These are phyloP conservation scores for Irpex sp. DNA, from an alignment of 1,284 basidiomycete genomes.

Conservation along the genomic window DNA sequence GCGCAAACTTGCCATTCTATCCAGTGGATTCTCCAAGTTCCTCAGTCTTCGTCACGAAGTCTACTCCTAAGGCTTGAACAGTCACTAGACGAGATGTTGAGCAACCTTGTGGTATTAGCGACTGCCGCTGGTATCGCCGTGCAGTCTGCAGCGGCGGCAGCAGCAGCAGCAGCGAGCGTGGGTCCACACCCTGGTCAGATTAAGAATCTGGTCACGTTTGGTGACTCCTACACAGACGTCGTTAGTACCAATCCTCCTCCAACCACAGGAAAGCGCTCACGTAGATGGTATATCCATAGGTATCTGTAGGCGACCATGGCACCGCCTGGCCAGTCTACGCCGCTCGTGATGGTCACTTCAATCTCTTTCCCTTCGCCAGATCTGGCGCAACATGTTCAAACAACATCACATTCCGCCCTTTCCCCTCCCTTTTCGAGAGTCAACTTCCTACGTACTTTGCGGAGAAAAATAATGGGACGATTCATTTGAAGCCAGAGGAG, in stretches of 20 bases:
- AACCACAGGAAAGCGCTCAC: neutral
- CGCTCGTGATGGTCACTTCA: slow-evolving; percentile 32
- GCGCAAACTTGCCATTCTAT: neutral
- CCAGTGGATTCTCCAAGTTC: too few relatives aligned
- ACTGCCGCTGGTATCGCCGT: too few relatives aligned
- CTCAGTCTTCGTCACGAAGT: too few relatives aligned
- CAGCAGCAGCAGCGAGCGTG: neutral
- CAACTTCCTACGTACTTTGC: slow-evolving; percentile 36
- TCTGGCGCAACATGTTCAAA: slow-evolving; percentile 45
- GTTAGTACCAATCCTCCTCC: slow-evolving; percentile 9
- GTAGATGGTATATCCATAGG: neutral
- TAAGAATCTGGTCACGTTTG: slow-evolving; percentile 42
- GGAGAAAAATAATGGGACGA: slow-evolving; percentile 23
- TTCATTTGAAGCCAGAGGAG: slow-evolving; percentile 27
- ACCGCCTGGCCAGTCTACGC: slow-evolving; percentile 43
- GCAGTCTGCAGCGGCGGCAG: too few relatives aligned
- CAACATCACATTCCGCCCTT: slow-evolving; percentile 36
- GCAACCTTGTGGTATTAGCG: neutral
- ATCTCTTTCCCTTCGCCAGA: slow-evolving; percentile 39
- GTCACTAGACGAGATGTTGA: neutral
- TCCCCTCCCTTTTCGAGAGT: slow-evolving; percentile 35
- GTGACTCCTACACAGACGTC: slow-evolving; percentile 44
- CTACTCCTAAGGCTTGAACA: neutral
- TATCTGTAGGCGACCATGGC: neutral
- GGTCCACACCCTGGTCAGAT: slow-evolving; percentile 31